These are phyloP conservation scores for Saturnispora diversa DNA, from an alignment of 805 yeast genomes.

Conservation along the genomic window DNA sequence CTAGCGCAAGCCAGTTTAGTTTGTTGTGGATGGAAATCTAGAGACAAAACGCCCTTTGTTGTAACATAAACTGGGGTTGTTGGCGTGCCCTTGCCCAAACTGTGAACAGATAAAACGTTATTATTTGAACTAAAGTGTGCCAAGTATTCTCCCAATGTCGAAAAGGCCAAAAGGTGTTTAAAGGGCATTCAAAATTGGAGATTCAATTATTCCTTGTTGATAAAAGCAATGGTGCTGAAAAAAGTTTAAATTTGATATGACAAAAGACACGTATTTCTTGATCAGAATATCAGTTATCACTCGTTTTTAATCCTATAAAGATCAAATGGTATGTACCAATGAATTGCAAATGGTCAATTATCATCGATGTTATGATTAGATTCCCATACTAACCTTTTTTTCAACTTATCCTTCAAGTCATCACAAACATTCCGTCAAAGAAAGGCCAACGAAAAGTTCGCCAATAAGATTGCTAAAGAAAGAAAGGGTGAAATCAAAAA, in stretches of 20 bases:
- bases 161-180: conserved; percentile 5
- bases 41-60: background rate
- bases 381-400: background rate
- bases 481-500: conserved; percentile 16
- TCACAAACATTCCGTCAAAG: conserved; percentile 82
- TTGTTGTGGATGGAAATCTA: conserved; percentile 6
- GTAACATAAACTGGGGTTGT: conserved; percentile 3
- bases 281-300: background rate
- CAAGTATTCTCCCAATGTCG: background rate
- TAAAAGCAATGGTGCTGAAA: no score
- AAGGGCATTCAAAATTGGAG: no score
- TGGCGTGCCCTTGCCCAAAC: background rate
- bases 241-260: background rate
- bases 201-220: no score
- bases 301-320: no score
- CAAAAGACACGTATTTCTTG: conserved; percentile 8
- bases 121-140: conserved; percentile 11
- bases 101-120: conserved; percentile 4
- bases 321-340: background rate
- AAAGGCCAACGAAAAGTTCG: conserved; percentile 77
- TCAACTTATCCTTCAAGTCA: no score
- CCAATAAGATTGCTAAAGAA: conserved; percentile 53
- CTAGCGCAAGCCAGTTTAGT: conserved; percentile 1
- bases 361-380: background rate
- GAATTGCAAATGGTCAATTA: background rate